Conservation (phyloP, 768 basidiomycete genomes). For the Boletus patriciae region DNA sequence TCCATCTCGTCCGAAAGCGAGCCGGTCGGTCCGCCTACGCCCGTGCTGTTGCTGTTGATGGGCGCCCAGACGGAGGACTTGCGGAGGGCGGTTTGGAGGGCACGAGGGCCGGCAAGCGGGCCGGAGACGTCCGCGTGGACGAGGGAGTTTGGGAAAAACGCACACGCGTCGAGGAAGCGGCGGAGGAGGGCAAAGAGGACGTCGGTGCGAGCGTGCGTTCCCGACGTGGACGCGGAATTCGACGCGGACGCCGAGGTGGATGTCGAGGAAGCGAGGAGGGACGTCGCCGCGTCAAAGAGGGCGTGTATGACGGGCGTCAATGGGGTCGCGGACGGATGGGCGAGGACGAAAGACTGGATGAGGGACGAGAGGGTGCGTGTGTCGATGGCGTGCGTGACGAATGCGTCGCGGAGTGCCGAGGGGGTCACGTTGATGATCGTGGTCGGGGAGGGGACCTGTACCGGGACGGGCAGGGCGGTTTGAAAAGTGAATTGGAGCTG, state of each 20-base stretch:
- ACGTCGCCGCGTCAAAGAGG: conserved; percentile 51
- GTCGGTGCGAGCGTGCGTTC: conserved; percentile 8
- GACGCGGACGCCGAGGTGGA: conserved; percentile 35
- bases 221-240: conserved; percentile 20
- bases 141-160: conserved; percentile 48
- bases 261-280: conserved; percentile 21
- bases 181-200: conserved; percentile 34
- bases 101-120: conserved; percentile 54
- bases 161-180: conserved; percentile 52
- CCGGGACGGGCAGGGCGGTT: conserved; percentile 45
- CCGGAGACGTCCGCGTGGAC: conserved; percentile 57
- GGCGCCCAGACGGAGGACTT: conserved; percentile 57
- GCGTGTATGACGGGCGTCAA: conserved; percentile 51
- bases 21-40: conserved; percentile 4
- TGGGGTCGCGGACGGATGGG: conserved; percentile 51
- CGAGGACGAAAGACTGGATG: conserved; percentile 49
- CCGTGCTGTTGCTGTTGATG: conserved; percentile 1
- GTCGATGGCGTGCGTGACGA: conserved; percentile 42
- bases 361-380: conserved; percentile 50
- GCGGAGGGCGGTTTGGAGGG: conserved; percentile 58
- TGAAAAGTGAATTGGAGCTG: conserved; percentile 49
- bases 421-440: conserved; percentile 31
- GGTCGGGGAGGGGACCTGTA: conserved; percentile 13
- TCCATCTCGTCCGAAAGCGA: conserved; percentile 62
- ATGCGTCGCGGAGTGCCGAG: conserved; percentile 33